A percentile compares a stretch with the other conserved stretches of the same genome.
Evolutionary conservation across 2,329 filamentous ascomycete species (phyloP).

Genomic region (Trichoderma sp.): DNA sequence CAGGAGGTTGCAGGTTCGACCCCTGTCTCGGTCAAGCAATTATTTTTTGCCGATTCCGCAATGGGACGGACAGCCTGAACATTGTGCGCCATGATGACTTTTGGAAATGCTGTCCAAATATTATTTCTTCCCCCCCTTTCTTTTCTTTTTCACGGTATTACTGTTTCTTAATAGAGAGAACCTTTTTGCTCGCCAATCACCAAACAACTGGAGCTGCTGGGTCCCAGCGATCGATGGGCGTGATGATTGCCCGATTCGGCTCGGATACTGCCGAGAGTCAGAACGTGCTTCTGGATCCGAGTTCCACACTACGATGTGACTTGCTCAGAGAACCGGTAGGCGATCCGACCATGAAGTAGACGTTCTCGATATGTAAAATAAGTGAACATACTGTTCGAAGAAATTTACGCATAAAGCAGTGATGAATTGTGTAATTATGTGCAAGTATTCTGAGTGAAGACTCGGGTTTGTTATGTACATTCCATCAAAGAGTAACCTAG

Average conservation of each 20-base stretch:
- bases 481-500: background rate
- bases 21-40: slow-evolving; percentile 24
- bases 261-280: slow-evolving; percentile 13
- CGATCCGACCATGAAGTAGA: background rate
- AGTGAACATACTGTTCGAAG: background rate
- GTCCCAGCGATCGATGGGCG: slow-evolving; percentile 14
- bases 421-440: background rate
- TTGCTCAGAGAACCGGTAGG: background rate
- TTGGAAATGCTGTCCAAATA: too few relatives aligned
- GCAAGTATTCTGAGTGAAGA: too few relatives aligned
- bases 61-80: background rate
- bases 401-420: background rate
- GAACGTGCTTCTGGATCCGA: background rate
- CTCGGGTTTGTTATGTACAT: background rate
- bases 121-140: too few relatives aligned
- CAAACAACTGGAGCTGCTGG: background rate
- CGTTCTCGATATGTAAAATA: background rate
- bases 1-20: slow-evolving; percentile 26
- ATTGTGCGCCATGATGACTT: too few relatives aligned
- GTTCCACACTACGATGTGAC: background rate
- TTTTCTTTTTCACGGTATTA: background rate
- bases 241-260: slow-evolving; percentile 16
- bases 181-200: background rate
- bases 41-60: background rate
- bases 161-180: background rate